Conservation (phyloP, 805 yeast genomes). For the Yarrowia divulgata region DNA sequence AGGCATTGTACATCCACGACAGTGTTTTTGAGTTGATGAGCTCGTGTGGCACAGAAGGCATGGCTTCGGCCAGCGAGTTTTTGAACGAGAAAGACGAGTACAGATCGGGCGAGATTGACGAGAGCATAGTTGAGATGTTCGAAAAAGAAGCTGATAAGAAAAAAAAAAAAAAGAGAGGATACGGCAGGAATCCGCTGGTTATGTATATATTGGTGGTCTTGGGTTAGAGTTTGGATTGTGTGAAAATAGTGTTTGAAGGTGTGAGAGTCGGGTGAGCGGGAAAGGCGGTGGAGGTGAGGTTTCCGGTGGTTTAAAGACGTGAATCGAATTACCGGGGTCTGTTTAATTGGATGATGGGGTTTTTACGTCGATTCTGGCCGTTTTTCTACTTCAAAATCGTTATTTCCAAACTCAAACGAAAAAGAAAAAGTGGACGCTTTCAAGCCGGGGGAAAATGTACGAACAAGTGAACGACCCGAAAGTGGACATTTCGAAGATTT, state of each 20-base stretch:
- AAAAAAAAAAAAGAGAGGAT: background rate
- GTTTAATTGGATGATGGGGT: background rate
- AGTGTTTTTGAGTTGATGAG: conserved; percentile 34
- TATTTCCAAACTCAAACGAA: background rate
- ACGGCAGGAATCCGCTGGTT: background rate
- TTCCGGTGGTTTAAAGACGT: too few species aligned
- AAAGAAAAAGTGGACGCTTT: background rate
- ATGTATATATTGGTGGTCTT: background rate
- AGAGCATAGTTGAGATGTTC: conserved; percentile 6
- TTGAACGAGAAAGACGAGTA: conserved; percentile 35
- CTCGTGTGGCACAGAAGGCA: conserved; percentile 27
- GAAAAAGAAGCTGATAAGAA: background rate
- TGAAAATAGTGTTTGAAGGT: background rate
- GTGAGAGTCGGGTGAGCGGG: conserved; percentile 6
- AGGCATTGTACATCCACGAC: conserved; percentile 43
- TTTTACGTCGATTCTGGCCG: background rate
- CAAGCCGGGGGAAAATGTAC: too few species aligned
- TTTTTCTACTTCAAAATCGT: background rate
- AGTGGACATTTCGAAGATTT: too few species aligned
- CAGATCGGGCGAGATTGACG: conserved; percentile 27
- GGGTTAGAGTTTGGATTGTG: background rate
- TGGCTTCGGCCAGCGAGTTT: conserved; percentile 39
- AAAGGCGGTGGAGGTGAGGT: too few species aligned
- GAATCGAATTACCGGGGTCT: too few species aligned
- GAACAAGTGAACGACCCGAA: too few species aligned